phyloP scores from a whole-genome alignment of 2,329 filamentous ascomycete genomes.

The Colletotrichum nymphaeae region DNA sequence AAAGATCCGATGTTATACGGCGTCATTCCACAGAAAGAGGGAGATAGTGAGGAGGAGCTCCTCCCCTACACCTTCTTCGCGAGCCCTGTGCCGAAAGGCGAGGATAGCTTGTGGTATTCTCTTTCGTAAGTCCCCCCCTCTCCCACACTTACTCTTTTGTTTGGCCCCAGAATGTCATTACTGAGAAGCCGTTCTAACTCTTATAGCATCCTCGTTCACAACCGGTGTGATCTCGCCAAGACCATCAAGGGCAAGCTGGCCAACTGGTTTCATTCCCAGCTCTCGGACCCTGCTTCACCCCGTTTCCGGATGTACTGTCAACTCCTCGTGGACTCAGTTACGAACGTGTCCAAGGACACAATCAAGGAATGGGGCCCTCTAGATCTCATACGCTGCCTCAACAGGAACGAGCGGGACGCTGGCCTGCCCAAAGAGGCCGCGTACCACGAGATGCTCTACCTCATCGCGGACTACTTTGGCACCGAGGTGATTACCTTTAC shows the following conservation, averaged over 20 bases:
- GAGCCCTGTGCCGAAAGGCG: not conserved
- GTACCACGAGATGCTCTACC: conserved; percentile 28
- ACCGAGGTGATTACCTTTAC: conserved; percentile 26
- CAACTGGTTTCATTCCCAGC: not conserved
- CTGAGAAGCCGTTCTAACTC: not conserved
- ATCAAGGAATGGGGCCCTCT: not conserved
- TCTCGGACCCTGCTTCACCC: not conserved
- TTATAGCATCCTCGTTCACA: not conserved
- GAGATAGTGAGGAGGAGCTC: not conserved
- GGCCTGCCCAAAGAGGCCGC: conserved; percentile 13
- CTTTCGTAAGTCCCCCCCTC: conserved; percentile 12
- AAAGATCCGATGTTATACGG: too few species aligned
- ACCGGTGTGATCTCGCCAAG: not conserved
- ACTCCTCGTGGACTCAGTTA: not conserved
- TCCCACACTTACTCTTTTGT: too few species aligned
- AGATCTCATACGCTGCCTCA: conserved; percentile 5
- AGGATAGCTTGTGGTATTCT: conserved; percentile 24
- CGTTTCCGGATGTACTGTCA: conserved; percentile 26
- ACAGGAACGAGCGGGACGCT: not conserved
- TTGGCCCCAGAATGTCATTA: not conserved
- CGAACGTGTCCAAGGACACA: not conserved
- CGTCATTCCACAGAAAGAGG: not conserved
- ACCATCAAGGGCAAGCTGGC: not conserved
- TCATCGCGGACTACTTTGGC: conserved; percentile 17
- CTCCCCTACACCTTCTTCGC: conserved; percentile 5